Conservation (phyloP, 108 stramenopile species). For the Pinguiococcus pyrenoidosus region DNA sequence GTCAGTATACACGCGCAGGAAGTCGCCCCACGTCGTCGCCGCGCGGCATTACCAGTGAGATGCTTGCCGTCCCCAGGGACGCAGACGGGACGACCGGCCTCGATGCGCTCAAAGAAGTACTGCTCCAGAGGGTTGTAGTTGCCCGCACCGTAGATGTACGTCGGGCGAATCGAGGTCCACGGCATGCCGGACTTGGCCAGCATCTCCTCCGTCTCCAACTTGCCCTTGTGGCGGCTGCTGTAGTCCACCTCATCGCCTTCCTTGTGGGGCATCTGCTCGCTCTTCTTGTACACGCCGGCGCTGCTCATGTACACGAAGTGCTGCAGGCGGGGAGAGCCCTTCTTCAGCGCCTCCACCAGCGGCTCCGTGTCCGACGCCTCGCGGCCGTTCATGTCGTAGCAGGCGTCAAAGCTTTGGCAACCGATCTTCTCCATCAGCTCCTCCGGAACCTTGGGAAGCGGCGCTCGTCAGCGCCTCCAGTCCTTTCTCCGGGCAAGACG, state of each 20-base stretch:
- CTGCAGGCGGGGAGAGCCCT: slow-evolving; percentile 13
- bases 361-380: slow-evolving; percentile 18
- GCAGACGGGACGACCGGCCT: too few relatives aligned
- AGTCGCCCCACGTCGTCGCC: too few relatives aligned
- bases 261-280: slow-evolving; percentile 21
- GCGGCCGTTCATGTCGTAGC: slow-evolving; percentile 29
- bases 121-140: slow-evolving; percentile 30
- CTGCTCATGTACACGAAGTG: slow-evolving; percentile 28
- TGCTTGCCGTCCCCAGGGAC: slow-evolving; percentile 22
- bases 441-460: too few relatives aligned
- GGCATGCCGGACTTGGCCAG: too few relatives aligned
- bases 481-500: too few relatives aligned
- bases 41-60: too few relatives aligned
- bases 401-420: slow-evolving; percentile 16
- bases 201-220: slow-evolving; percentile 23
- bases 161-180: slow-evolving; percentile 14
- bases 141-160: slow-evolving; percentile 20
- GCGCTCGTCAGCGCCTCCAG: too few relatives aligned
- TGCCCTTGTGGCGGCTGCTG: slow-evolving; percentile 16
- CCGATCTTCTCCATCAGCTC: too few relatives aligned
- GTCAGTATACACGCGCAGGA: too few relatives aligned
- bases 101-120: slow-evolving; percentile 25
- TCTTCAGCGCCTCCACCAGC: slow-evolving; percentile 12
- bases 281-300: slow-evolving; percentile 22
- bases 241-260: slow-evolving; percentile 15